phyloP scores from a whole-genome alignment of 2,329 filamentous ascomycete species.

The Alternaria atra region DNA sequence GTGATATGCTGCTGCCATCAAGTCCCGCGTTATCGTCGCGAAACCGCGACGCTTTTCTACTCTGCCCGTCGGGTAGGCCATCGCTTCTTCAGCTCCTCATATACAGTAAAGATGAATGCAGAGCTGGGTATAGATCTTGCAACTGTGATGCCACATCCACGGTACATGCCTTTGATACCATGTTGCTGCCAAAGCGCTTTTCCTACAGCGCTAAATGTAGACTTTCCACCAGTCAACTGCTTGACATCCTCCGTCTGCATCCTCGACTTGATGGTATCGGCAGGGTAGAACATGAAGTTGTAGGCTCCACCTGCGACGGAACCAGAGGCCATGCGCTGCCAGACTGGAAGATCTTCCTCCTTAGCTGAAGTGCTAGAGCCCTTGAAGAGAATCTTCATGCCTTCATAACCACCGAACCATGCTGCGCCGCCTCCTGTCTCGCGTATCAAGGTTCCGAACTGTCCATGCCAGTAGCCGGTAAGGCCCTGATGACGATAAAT shows the following conservation, averaged over 20 bases:
- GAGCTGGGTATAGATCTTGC: conserved; percentile 88
- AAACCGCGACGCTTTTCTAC: background rate
- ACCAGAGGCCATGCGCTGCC: conserved; percentile 87
- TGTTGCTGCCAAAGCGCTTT: conserved; percentile 80
- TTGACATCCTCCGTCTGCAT: conserved; percentile 89
- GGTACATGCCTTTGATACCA: conserved; percentile 85
- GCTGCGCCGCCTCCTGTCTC: conserved; percentile 93
- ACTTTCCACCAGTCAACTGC: conserved; percentile 60
- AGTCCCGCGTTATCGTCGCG: background rate
- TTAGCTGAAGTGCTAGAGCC: conserved; percentile 53
- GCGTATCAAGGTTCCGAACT: conserved; percentile 89
- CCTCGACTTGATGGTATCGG: conserved; percentile 95
- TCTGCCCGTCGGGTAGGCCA: conserved; percentile 39
- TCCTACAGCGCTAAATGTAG: conserved; percentile 77
- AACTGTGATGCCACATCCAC: conserved; percentile 94
- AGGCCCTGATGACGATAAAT: conserved; percentile 86
- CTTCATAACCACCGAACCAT: conserved; percentile 76
- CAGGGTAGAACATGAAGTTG: conserved; percentile 97
- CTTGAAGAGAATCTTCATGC: conserved; percentile 74
- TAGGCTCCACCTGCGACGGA: conserved; percentile 91
- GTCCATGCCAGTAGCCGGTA: conserved; percentile 91
- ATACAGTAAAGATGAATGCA: conserved; percentile 97
- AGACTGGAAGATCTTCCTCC: conserved; percentile 72
- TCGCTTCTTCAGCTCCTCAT: conserved; percentile 77
- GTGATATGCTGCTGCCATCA: background rate